Evolutionary conservation across 345 rosid genomes (phyloP), one percentile per base, ranked within the genome.

Genomic region (Salix purpurea): DNA sequence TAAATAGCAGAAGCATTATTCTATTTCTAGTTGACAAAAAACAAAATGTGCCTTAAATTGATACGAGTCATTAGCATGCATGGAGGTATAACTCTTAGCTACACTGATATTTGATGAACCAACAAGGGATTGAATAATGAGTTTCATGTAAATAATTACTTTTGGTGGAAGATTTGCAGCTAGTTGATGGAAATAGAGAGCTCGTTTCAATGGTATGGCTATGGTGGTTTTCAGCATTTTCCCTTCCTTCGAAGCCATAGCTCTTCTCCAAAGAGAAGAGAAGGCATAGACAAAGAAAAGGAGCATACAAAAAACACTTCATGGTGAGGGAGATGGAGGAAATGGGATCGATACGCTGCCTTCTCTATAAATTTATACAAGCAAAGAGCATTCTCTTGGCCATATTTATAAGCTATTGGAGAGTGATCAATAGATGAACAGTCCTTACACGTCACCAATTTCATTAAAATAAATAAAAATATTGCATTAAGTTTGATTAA

Each of bases 101-200:
- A 40, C 14, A 40, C 4, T 40, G 2, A 40, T 40, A 40, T 40
- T 40, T 10, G 14, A 2, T 42, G 46, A 42, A 1, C 46, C 46
- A 2, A 42, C 4, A 42, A 12, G 0, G 46, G 46, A 50, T 1
- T 48, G 65, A 39, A 37, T 56, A 44, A 44, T 15, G 7, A 26
- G 23, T 61, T 58, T 9, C 21, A 24, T 37, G 58, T 8, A 28
- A 6, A 60, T 71, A 18, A n/a, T 34, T 12, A 90, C 93, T 91
- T 88, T 76, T 66, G 39, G 81, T 4, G 19, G 89, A 76, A 79
- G 82, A 76, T 76, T 64, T 81, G 89, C 98, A 93, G 28, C 85
- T 58, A 44, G 85, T 68, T 37, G 91, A 72, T 10, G 96, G 90
- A 3, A 91, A 72, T 23, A 91, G 89, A 72, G 93, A 90, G 81